A percentile compares a stretch with the other conserved stretches of the same genome.
These are phyloP conservation scores for Cerioporus squamosus DNA, from an alignment of 1,284 basidiomycete species.

Conservation along the genomic window DNA sequence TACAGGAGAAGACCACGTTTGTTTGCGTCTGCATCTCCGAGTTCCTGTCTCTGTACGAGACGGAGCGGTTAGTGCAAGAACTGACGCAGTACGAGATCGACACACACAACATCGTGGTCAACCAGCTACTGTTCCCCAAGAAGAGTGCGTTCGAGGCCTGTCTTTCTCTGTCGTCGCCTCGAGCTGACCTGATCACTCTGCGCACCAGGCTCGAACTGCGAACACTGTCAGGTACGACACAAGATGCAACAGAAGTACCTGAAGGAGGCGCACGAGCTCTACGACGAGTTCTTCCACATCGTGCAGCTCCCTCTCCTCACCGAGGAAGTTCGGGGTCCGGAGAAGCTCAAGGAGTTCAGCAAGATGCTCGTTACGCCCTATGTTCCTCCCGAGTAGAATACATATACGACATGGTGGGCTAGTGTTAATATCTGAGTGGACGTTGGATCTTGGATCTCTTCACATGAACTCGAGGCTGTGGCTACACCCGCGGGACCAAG, in stretches of 20 bases:
- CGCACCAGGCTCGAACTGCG: conserved; percentile 83
- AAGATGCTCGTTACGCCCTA: conserved; percentile 80
- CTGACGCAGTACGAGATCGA: conserved; percentile 97
- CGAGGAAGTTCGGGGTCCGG: conserved; percentile 95
- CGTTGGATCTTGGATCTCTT: background rate
- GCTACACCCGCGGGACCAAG: too few relatives aligned
- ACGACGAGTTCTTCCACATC: conserved; percentile 98
- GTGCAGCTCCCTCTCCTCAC: conserved; percentile 91
- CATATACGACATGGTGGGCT: background rate
- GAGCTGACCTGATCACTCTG: background rate
- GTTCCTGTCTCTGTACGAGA: conserved; percentile 98
- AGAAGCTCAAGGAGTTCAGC: conserved; percentile 91
- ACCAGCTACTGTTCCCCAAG: conserved; percentile 96
- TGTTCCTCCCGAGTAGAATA: background rate
- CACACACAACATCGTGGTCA: conserved; percentile 98
- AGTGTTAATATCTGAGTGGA: background rate
- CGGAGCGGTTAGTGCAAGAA: conserved; percentile 96
- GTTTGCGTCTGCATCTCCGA: conserved; percentile 99
- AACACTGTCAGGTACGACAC: conserved; percentile 93
- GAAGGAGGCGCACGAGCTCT: conserved; percentile 91
- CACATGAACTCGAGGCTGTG: too few relatives aligned
- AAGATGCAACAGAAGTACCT: conserved; percentile 99
- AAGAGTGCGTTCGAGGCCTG: conserved; percentile 56
- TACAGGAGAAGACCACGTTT: conserved; percentile 95
- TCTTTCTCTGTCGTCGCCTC: background rate